Evolutionary conservation across 768 basidiomycete species (phyloP).

Genomic region (Megacollybia marginata): DNA sequence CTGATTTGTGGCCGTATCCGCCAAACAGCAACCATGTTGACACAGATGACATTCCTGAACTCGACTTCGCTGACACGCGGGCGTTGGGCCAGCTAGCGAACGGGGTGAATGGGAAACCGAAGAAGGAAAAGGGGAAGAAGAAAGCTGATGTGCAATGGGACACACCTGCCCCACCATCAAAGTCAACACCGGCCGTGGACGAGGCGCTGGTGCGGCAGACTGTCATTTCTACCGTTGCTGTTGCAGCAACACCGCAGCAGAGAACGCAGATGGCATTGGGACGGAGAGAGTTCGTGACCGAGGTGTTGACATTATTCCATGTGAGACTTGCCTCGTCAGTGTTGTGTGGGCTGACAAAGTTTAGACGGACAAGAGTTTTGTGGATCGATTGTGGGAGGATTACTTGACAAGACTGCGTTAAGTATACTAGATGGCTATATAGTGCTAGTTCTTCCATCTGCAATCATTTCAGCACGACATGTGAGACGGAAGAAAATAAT

Average conservation of each 20-base stretch:
- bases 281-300: slow-evolving; percentile 51
- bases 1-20: slow-evolving; percentile 64
- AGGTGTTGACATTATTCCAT: slow-evolving; percentile 54
- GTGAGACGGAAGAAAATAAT: neutral
- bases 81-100: slow-evolving; percentile 58
- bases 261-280: slow-evolving; percentile 19
- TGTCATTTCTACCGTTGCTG: slow-evolving; percentile 18
- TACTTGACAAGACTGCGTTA: no score
- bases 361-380: neutral
- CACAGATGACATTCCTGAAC: slow-evolving; percentile 63
- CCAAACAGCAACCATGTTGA: slow-evolving; percentile 34
- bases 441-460: neutral
- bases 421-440: no score
- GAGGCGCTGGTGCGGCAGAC: slow-evolving; percentile 18
- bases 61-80: slow-evolving; percentile 69
- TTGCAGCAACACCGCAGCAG: slow-evolving; percentile 7
- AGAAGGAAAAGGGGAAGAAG: slow-evolving; percentile 24
- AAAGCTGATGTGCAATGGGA: slow-evolving; percentile 62
- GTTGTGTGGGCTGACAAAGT: neutral
- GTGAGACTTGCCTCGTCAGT: slow-evolving; percentile 27
- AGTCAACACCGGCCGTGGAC: slow-evolving; percentile 7
- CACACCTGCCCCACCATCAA: slow-evolving; percentile 25
- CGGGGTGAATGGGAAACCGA: slow-evolving; percentile 4
- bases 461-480: neutral
- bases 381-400: no score